Percentiles rank a stretch among this genome's conserved stretches.
Conservation (phyloP, 2,329 filamentous ascomycete genomes). For the Aspergillus texensis region DNA sequence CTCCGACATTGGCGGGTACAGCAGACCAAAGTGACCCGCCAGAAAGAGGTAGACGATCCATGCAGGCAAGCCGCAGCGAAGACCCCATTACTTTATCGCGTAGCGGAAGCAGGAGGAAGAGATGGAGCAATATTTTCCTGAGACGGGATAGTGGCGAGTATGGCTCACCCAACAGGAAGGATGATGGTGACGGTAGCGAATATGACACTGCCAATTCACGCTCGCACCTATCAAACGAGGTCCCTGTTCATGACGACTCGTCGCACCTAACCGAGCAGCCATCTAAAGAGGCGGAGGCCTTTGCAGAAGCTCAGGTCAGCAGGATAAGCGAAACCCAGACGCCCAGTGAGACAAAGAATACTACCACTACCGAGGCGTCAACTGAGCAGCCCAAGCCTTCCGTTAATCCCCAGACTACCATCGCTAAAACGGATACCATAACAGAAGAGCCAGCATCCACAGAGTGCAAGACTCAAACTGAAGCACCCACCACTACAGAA, state of each 20-base stretch:
- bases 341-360: background rate
- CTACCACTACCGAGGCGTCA: background rate
- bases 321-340: background rate
- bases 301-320: background rate
- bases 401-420: background rate
- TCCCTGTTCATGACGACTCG: slow-evolving; percentile 23
- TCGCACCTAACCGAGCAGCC: slow-evolving; percentile 6
- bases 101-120: slow-evolving; percentile 38
- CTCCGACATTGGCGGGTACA: slow-evolving; percentile 26
- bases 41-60: slow-evolving; percentile 35
- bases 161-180: slow-evolving; percentile 20
- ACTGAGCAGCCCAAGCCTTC: background rate
- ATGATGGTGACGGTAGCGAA: slow-evolving; percentile 25
- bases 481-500: background rate
- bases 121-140: slow-evolving; percentile 42
- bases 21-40: slow-evolving; percentile 27
- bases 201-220: slow-evolving; percentile 30
- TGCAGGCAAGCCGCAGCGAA: slow-evolving; percentile 32
- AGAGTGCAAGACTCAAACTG: background rate
- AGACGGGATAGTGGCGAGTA: slow-evolving; percentile 38
- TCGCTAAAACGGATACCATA: background rate
- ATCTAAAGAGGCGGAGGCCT: background rate
- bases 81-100: slow-evolving; percentile 31
- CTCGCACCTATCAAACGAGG: slow-evolving; percentile 36
- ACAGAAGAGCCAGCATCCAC: background rate